Evolutionary conservation across 164 flowering plant species (phyloP).

Genomic region (Malania oleifera): DNA sequence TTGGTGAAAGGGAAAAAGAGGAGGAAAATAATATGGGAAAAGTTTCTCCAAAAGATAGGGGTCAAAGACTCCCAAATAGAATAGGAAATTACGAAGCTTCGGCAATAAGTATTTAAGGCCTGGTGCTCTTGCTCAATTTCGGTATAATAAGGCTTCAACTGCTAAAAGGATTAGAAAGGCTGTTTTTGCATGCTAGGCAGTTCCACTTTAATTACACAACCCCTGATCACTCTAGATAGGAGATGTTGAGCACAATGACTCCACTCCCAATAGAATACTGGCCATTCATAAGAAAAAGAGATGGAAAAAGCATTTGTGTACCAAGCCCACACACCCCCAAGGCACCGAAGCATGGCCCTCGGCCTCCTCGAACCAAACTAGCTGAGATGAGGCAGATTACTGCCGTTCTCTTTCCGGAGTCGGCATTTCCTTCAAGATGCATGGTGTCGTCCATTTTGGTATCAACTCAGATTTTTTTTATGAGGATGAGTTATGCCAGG

Average conservation of each 20-base stretch:
- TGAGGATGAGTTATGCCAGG: constrained; percentile 92
- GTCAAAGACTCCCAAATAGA: constrained; percentile 34
- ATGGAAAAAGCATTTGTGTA: constrained; percentile 36
- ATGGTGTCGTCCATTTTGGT: constrained; percentile 62
- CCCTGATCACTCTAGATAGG: constrained; percentile 88
- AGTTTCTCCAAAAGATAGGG: constrained; percentile 41
- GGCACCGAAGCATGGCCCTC: constrained; percentile 76
- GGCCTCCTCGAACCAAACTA: constrained; percentile 60
- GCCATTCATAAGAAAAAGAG: constrained; percentile 69
- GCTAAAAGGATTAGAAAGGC: constrained; percentile 65
- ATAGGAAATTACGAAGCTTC: constrained; percentile 33
- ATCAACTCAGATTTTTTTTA: constrained; percentile 80
- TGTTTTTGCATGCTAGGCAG: constrained; percentile 71
- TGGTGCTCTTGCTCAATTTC: constrained; percentile 72
- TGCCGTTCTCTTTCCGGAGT: constrained; percentile 77
- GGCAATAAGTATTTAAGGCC: constrained; percentile 65
- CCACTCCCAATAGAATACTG: constrained; percentile 77
- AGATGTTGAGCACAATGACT: constrained; percentile 66
- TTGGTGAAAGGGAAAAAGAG: constrained; percentile 7
- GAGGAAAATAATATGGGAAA: constrained; percentile 48
- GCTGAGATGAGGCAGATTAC: constrained; percentile 67
- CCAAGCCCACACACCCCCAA: constrained; percentile 75
- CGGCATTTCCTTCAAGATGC: constrained; percentile 51
- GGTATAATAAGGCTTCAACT: constrained; percentile 38
- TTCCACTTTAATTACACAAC: constrained; percentile 82